Base-by-base conservation (phyloP, 2,329 filamentous ascomycete genomes). In the Aspergillus terreus region DNA sequence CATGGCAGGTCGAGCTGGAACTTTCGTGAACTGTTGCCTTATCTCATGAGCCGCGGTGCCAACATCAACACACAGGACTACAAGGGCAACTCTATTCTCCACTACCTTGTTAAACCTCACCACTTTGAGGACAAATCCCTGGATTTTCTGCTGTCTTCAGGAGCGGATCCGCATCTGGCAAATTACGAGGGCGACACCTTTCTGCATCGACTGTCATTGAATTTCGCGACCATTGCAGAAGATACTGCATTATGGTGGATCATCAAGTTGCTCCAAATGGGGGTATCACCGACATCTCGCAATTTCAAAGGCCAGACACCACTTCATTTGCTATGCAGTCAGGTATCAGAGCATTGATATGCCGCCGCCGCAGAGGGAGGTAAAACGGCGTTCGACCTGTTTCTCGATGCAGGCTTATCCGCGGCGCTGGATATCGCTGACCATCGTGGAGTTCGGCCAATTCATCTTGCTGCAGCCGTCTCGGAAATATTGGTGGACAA, bases 381-480 rank as follows among this genome's bases (percentile, higher is more conserved):
- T 4, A 51, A 44, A 10, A 49, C 35, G 46, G 47, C 51, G 3
- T 47, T 60, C 6, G 57, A 60, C 14, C 5, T 56, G 10, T 40
- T 59, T 4, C 47, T 58, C 5, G 51, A 53, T 33, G 38, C 41
- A 4, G 57, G 55, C 2, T 43, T 61, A 1, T 23, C 35, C 33
- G 27, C 21, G 2, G 36, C 43, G 3, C 4, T 62, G 4, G 53
- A 62, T 19, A 49, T 46, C 10, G 17, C 53, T 10, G 58, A 62
- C 33, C 19, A 57, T 17, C 36, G 59, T 33, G 58, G 58, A 5
- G 48, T 53, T 17, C 47, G 48, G 5, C 60, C 60, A 3, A 58
- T 63, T 11, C 60, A 61, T 21, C 50, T 61, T 12, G 59, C 59
- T 25, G 56, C 52, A 3, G 50, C 57, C 3, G 38, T 47, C 11